Evolutionary conservation across 1,284 basidiomycete species (phyloP).

Genomic region (Cystobasidium sp.): DNA sequence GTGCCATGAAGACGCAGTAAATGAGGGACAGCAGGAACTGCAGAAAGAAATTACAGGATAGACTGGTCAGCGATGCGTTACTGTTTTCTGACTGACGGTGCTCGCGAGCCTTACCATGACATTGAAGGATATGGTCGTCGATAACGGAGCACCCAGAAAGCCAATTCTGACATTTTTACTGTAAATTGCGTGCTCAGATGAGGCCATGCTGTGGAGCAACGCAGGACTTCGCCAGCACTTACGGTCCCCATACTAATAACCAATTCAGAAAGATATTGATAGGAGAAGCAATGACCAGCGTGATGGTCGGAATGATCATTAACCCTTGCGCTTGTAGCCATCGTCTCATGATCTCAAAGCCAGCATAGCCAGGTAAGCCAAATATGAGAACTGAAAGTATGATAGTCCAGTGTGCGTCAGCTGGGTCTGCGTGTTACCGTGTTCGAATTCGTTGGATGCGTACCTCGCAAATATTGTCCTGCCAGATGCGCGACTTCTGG

Average conservation of each 20-base stretch:
- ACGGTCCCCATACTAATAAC: slow-evolving; percentile 65
- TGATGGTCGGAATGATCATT: slow-evolving; percentile 83
- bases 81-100: too few species aligned
- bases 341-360: slow-evolving; percentile 58
- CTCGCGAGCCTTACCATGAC: slow-evolving; percentile 64
- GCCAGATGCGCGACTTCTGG: slow-evolving; percentile 81
- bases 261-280: slow-evolving; percentile 84
- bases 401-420: too few species aligned
- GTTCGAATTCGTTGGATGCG: too few species aligned
- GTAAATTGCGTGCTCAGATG: too few species aligned
- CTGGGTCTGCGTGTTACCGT: too few species aligned
- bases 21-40: slow-evolving; percentile 64
- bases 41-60: too few species aligned
- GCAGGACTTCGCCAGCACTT: too few species aligned
- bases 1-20: slow-evolving; percentile 77
- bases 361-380: slow-evolving; percentile 84
- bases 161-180: slow-evolving; percentile 68
- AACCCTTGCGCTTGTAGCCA: slow-evolving; percentile 64
- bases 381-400: slow-evolving; percentile 75
- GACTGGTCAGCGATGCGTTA: too few species aligned
- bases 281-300: slow-evolving; percentile 82
- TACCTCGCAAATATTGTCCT: slow-evolving; percentile 61
- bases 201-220: too few species aligned
- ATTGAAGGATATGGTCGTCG: slow-evolving; percentile 86
- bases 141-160: slow-evolving; percentile 90